phyloP scores from a whole-genome alignment of 192 early-diverging fungal genomes.

The Dissophora globulifera region DNA sequence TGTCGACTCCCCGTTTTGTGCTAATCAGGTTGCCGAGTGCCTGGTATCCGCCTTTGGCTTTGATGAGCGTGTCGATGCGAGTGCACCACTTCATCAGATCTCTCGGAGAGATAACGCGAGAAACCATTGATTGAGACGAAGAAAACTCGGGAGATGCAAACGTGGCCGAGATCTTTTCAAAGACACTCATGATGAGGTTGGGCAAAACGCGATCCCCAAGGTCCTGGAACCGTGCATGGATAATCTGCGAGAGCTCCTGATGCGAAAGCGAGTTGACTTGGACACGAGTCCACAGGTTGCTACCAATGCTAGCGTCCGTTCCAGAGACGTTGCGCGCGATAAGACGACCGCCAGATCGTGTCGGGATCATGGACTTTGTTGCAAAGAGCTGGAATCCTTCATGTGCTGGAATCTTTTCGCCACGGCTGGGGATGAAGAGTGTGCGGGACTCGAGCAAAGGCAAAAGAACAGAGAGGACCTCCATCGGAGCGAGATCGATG shows the following conservation, averaged over 20 bases:
- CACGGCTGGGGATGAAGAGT: constrained; percentile 91
- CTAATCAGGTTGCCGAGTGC: constrained; percentile 45
- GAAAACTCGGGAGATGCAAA: constrained; percentile 43
- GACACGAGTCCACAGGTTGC: constrained; percentile 86
- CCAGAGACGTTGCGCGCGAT: constrained; percentile 55
- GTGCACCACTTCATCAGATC: constrained; percentile 94
- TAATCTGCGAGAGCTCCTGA: constrained; percentile 74
- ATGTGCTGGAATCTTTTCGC: constrained; percentile 85
- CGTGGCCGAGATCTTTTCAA: constrained; percentile 48
- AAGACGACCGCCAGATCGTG: constrained; percentile 61
- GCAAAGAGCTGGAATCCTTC: constrained; percentile 93
- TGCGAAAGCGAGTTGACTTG: constrained; percentile 68
- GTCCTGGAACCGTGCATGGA: constrained; percentile 63
- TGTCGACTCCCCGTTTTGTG: constrained; percentile 51
- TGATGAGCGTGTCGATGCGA: constrained; percentile 68
- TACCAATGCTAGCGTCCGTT: constrained; percentile 61
- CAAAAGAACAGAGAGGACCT: constrained; percentile 92
- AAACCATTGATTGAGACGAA: constrained; percentile 55
- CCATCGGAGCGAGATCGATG: constrained; percentile 94
- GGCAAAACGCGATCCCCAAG: constrained; percentile 61
- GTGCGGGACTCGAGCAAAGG: constrained; percentile 90
- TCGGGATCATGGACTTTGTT: constrained; percentile 73
- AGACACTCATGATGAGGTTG: constrained; percentile 65
- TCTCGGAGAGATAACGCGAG: constrained; percentile 77
- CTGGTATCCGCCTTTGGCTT: constrained; percentile 35